Base-by-base conservation (phyloP, 768 basidiomycete genomes). In the Mycena maculata region DNA sequence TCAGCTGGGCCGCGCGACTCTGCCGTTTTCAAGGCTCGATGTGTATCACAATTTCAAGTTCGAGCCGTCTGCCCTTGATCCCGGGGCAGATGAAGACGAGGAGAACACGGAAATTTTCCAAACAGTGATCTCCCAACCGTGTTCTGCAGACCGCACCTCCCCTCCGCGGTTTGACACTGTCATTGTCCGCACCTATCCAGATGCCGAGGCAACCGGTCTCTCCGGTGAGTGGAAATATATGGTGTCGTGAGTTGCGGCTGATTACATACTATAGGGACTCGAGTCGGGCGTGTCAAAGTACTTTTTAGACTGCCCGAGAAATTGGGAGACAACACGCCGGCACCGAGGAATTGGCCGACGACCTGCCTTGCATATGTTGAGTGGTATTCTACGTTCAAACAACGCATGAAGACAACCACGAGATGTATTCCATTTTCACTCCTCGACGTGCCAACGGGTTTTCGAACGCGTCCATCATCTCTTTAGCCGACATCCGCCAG, bases 401-500 rank as follows among this genome's bases (percentile, higher is more conserved):
- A 41, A 20, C 13, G 20, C 56, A 57, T 20, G 56, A 57, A 15
- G 30, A 55, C 49, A 38, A 75, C 74, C 13, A 75, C 12, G 59
- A 61, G 13, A 70, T 70, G 64, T 65, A 61, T 31, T 42, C 63
- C n/a, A 48, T 69, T 27, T 28, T 60, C 36, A 25, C 67, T n/a
- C 54, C 62, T 20, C 30, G 25, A 38, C 36, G 50, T 16, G 52
- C 44, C 13, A 44, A 55, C 18, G 63, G 33, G n/a, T 45, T 41
- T 52, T 25, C 6, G 55, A 20, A 65, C 4, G 66, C 70, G 4
- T 60, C 72, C 22, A 72, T 82, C 47, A 68, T 82, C 27, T 74
- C 79, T 4, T 25, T 81, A 0, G 67, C 71, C 18, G 61, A 70
- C 25, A 79, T 80, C 41, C 53, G 74, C 1, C 76, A 79, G 31